Base-by-base conservation (phyloP, 2,329 filamentous ascomycete species). In the Alternaria postmessia region DNA sequence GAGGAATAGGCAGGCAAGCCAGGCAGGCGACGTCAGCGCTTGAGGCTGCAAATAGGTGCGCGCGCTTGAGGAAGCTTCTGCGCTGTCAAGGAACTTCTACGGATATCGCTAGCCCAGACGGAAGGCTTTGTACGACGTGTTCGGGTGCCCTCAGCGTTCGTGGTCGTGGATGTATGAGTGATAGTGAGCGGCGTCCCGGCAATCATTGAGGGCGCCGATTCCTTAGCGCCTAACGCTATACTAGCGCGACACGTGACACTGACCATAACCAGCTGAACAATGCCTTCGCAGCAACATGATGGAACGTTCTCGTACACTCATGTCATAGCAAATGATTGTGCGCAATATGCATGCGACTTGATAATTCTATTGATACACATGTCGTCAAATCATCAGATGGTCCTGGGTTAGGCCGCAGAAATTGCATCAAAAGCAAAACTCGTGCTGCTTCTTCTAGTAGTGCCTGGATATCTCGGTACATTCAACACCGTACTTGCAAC, bases 161-260 rank as follows among this genome's bases (percentile, higher is more conserved):
- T 72, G 65, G 70, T 74, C 63, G 70, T 73, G 65, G 68, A 69
- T 75, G 72, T 70, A 69, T 55, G 65, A 67, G 74, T 62, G 62
- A 66, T 70, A 64, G 62, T 56, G 46, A 47, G 51, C 54, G 55
- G 55, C 57, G 53, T 58, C 34, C 43, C 55, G 59, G 59, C 57
- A 60, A 59, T 58, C 39, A 42, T 52, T 63, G 65, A 68, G 55
- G 49, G 54, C 52, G 52, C 61, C 38, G 62, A 52, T 44, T 60
- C 53, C 34, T 61, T 61, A 61, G 58, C 58, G 58, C 30, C 43
- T 18, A 22, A 52, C 51, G 53, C 54, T 61, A 57, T 30, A 26
- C 39, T 64, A 65, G 62, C 60, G 56, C 7, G 28, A 14, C 60
- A 57, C 53, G 56, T 65, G 59, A 62, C 39, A 7, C 3, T 9